Evolutionary conservation across 768 basidiomycete genomes (phyloP).

Genomic region (Termitomyces sp.): DNA sequence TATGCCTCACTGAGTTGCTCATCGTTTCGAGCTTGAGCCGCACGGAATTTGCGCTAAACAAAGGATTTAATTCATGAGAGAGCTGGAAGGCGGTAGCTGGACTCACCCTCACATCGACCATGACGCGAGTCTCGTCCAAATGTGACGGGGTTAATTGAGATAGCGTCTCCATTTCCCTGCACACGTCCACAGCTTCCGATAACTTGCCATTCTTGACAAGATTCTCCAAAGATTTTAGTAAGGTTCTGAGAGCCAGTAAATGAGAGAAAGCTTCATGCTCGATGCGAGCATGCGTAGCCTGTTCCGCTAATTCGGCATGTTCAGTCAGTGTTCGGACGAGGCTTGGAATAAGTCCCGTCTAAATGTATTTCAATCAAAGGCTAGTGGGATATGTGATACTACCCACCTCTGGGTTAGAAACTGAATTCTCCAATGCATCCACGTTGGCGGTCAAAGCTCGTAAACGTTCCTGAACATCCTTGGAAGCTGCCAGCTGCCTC

Average conservation of each 20-base stretch:
- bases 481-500: conserved; percentile 56
- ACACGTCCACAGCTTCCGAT: conserved; percentile 55
- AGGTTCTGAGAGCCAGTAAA: conserved; percentile 48
- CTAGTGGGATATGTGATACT: background rate
- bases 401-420: conserved; percentile 62
- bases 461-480: conserved; percentile 60
- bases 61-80: background rate
- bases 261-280: conserved; percentile 50
- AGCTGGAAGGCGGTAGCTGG: background rate
- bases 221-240: conserved; percentile 39
- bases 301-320: conserved; percentile 64
- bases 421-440: conserved; percentile 41
- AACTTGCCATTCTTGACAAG: conserved; percentile 58
- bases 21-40: conserved; percentile 55
- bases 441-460: conserved; percentile 49
- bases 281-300: conserved; percentile 51
- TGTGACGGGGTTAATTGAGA: conserved; percentile 48
- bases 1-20: conserved; percentile 74
- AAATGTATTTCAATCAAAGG: conserved; percentile 10
- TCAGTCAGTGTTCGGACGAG: conserved; percentile 50
- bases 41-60: conserved; percentile 50
- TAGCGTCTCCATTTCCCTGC: conserved; percentile 36
- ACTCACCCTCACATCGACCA: conserved; percentile 57
- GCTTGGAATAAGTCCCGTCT: conserved; percentile 69
- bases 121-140: conserved; percentile 48